These are phyloP conservation scores for Austroboletus festivus DNA, from an alignment of 768 basidiomycete genomes.

Conservation along the genomic window DNA sequence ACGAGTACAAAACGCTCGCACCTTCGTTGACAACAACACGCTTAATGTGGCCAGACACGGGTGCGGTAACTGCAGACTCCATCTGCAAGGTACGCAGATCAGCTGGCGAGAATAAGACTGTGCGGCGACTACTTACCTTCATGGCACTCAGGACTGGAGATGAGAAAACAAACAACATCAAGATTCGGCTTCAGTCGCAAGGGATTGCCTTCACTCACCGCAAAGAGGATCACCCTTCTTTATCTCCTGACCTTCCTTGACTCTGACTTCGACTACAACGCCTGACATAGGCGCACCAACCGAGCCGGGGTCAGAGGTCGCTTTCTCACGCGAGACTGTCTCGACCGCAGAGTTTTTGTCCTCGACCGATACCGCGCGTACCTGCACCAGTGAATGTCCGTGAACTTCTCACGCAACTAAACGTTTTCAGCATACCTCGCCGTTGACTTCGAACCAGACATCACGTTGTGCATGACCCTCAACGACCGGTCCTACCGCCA, in stretches of 20 bases:
- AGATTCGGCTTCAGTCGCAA: slow-evolving; percentile 20
- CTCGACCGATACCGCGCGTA: slow-evolving; percentile 92
- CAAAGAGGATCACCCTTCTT: slow-evolving; percentile 97
- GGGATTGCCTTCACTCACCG: slow-evolving; percentile 47
- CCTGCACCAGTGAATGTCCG: slow-evolving; percentile 41
- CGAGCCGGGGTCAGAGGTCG: slow-evolving; percentile 90
- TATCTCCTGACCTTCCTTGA: slow-evolving; percentile 96
- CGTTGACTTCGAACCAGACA: slow-evolving; percentile 98
- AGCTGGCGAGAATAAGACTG: slow-evolving; percentile 6
- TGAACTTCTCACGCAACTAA: slow-evolving; percentile 11
- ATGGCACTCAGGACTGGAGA: slow-evolving; percentile 85
- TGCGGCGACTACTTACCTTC: slow-evolving; percentile 63
- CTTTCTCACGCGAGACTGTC: slow-evolving; percentile 91
- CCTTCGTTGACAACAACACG: slow-evolving; percentile 90
- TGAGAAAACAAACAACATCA: slow-evolving; percentile 11
- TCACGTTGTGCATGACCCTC: slow-evolving; percentile 90
- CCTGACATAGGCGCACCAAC: slow-evolving; percentile 98
- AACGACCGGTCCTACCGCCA: slow-evolving; percentile 93
- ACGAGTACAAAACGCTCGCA: slow-evolving; percentile 27
- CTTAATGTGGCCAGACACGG: slow-evolving; percentile 95
- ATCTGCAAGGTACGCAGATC: slow-evolving; percentile 55
- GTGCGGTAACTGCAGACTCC: slow-evolving; percentile 96
- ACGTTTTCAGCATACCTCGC: slow-evolving; percentile 57
- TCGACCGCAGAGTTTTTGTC: slow-evolving; percentile 98
- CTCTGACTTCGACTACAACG: slow-evolving; percentile 96